Base-by-base conservation (phyloP, 2,329 filamentous ascomycete species). In the Phialophora tarda region DNA sequence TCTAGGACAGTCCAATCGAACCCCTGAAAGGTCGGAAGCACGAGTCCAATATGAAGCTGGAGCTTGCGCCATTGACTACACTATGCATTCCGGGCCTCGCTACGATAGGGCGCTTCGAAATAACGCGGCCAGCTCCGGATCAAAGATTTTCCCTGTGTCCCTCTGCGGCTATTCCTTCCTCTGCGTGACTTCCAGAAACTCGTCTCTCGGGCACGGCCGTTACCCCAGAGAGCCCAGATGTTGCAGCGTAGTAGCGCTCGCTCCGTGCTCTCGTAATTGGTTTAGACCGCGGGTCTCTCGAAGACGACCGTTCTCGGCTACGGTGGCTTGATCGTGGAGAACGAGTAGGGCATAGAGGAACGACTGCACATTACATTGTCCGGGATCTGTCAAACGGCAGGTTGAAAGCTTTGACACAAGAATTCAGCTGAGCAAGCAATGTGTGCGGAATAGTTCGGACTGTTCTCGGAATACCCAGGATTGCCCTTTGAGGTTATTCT, bases 71-170 rank as follows among this genome's bases (percentile, higher is more conserved):
- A 53, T 59, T 53, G 59, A 63, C 56, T 32, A 3, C 50, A 62
- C 44, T 47, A n/a, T 53, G 41, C 47, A 26, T 47, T 23, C 7
- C 14, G n/a, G 7, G 32, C 28, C 24, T 53, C 48, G 48, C 10
- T 26, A 26, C 10, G 48, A 53, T 26, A 53, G 38, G 38, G 38
- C 17, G 14, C 38, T n/a, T 44, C 38, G 38, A 44, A 44, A n/a
- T n/a, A 44, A 17, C 14, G 14, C 38, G 38, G 38, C n/a, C 38
- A 44, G 17, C 14, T n/a, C 8, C 65, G 65, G 65, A 65, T 62
- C 65, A 68, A 64, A 23, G 59, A 62, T 68, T 65, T 68, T 64
- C 50, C 65, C 59, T 53, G n/a, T n/a, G 32, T 64, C 50, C 65
- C 59, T 53, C 23, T n/a, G 32, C 32, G 48, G 48, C 50, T 62